These are phyloP conservation scores for Pestalotiopsis fici DNA, from an alignment of 2,329 filamentous ascomycete species.

Conservation along the genomic window DNA sequence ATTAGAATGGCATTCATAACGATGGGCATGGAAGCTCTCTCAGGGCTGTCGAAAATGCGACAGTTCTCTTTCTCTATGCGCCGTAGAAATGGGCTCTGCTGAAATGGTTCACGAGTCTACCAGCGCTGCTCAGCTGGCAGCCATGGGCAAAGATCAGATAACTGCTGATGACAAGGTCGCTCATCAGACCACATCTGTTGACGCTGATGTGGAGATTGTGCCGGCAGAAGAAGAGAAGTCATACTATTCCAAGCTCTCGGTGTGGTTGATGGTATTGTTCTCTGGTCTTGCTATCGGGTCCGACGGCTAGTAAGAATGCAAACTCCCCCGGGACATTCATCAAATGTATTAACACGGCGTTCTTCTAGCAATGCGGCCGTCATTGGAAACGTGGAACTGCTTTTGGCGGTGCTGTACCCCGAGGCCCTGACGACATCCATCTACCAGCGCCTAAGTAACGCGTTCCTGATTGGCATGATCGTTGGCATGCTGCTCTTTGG, in stretches of 20 bases:
- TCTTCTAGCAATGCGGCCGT: conserved; percentile 38
- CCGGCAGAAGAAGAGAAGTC: conserved; percentile 18
- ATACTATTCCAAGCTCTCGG: conserved; percentile 40
- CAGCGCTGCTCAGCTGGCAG: neutral
- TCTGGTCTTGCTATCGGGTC: conserved; percentile 46
- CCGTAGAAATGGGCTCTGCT: neutral
- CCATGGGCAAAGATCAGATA: neutral
- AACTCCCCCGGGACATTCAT: conserved; percentile 6
- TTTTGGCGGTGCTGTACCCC: conserved; percentile 42
- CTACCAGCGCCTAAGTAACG: conserved; percentile 54
- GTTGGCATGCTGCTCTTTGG: conserved; percentile 58
- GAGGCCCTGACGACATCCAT: conserved; percentile 42
- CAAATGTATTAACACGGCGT: neutral
- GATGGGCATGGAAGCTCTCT: neutral
- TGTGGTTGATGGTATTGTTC: conserved; percentile 45
- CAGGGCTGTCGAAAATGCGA: neutral
- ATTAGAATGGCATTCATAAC: neutral
- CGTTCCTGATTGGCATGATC: conserved; percentile 57
- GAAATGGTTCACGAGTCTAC: neutral
- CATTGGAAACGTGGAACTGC: conserved; percentile 44
- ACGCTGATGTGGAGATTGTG: conserved; percentile 6
- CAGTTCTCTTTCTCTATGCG: neutral
- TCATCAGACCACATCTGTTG: neutral
- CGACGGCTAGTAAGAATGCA: conserved; percentile 39
- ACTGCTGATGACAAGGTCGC: neutral